These are phyloP conservation scores for Coemansia umbellata DNA, from an alignment of 192 early-diverging fungal species.

Conservation along the genomic window DNA sequence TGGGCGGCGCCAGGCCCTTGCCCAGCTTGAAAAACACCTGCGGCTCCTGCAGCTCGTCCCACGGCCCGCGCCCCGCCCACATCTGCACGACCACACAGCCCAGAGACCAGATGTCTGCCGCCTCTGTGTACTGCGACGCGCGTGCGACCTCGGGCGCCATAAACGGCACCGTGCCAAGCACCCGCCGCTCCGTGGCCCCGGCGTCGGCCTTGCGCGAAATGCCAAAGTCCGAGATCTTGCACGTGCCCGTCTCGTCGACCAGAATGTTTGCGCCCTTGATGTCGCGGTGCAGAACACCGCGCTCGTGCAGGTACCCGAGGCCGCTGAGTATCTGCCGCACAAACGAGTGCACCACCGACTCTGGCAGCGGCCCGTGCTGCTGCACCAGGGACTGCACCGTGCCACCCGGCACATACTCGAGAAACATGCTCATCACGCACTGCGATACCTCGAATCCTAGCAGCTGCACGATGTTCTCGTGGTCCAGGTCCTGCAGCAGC, in stretches of 20 bases:
- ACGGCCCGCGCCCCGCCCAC: conserved; percentile 83
- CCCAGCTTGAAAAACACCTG: conserved; percentile 74
- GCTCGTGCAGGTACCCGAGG: conserved; percentile 79
- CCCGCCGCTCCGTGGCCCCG: conserved; percentile 37
- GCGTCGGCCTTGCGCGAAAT: conserved; percentile 75
- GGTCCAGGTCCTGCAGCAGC: conserved; percentile 70
- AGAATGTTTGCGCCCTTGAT: conserved; percentile 82
- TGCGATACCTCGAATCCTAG: conserved; percentile 69
- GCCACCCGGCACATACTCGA: conserved; percentile 96
- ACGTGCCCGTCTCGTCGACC: conserved; percentile 74
- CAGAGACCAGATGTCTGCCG: conserved; percentile 89
- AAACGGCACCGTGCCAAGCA: conserved; percentile 82
- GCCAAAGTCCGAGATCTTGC: conserved; percentile 97
- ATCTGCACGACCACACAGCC: conserved; percentile 93
- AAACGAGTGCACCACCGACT: conserved; percentile 68
- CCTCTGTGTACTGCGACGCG: conserved; percentile 76
- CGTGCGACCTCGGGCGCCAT: conserved; percentile 96
- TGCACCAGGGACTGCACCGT: conserved; percentile 75
- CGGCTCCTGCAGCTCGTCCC: conserved; percentile 54
- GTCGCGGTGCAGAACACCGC: conserved; percentile 72
- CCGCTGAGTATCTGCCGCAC: conserved; percentile 80
- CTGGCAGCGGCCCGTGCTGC: conserved; percentile 68
- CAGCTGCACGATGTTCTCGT: conserved; percentile 94
- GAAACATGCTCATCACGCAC: conserved; percentile 83
- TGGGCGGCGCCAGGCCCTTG: conserved; percentile 73